These are phyloP conservation scores for Populus trichocarpa DNA, from an alignment of 441 rosid species.

Conservation along the genomic window DNA sequence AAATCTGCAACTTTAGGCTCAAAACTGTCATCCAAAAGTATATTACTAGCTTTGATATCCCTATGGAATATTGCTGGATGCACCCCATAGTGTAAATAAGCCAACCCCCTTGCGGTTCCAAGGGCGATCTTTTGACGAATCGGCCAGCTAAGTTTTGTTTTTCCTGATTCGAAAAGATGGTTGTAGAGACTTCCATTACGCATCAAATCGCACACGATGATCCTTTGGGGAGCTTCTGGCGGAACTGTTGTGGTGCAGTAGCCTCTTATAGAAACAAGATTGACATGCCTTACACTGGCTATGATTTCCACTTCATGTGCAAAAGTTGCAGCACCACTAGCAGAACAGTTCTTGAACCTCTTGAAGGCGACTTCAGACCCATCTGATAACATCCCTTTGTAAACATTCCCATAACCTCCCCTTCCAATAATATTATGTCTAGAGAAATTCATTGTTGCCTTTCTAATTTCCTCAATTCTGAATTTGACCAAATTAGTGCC, in stretches of 20 bases:
- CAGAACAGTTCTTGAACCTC: conserved; percentile 54
- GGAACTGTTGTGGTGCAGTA: conserved; percentile 48
- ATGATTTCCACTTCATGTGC: conserved; percentile 56
- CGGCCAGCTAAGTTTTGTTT: conserved; percentile 50
- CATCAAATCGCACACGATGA: conserved; percentile 44
- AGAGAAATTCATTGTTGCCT: conserved; percentile 52
- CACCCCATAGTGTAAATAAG: conserved; percentile 49
- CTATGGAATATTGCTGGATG: conserved; percentile 54
- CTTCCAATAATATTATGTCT: conserved; percentile 43
- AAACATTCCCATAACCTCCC: conserved; percentile 43
- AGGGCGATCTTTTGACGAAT: conserved; percentile 47
- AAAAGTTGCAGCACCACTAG: conserved; percentile 38
- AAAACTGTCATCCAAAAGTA: conserved; percentile 43
- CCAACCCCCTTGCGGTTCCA: conserved; percentile 57
- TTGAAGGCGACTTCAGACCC: conserved; percentile 55
- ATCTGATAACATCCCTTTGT: conserved; percentile 33
- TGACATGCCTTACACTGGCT: conserved; percentile 53
- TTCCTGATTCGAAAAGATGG: conserved; percentile 35
- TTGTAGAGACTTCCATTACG: conserved; percentile 54
- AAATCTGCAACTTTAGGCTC: conserved; percentile 62
- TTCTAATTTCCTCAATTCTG: conserved; percentile 39
- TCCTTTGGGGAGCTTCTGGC: conserved; percentile 50
- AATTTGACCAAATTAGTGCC: conserved; percentile 34
- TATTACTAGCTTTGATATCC: conserved; percentile 60
- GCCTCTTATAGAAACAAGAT: conserved; percentile 53